Evolutionary conservation across 2,329 filamentous ascomycete genomes (phyloP), one percentile per base, ranked within the genome.

Genomic region (Cladophialophora immunda): DNA sequence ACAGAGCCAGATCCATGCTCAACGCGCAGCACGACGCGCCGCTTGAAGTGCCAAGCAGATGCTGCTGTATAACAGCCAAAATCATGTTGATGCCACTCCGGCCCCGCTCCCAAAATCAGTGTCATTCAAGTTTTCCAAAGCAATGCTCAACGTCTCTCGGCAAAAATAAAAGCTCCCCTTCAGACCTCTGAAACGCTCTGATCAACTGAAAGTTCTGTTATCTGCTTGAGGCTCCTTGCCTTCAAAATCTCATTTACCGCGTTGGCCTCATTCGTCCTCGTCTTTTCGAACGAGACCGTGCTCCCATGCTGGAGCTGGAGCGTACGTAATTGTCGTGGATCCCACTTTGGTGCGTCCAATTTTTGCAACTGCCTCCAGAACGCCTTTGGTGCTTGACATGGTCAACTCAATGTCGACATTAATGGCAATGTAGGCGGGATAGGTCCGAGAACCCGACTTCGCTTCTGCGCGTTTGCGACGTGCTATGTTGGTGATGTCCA

Each of bases 311-410:
- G 45, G 30, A 17, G 32, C 45, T 27, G 58, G 30, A 5, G 47
- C 19, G 22, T 54, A 61, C 27, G 32, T 36, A 13, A 61, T 45
- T 8, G 29, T 52, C 11, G 58, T 61, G 15, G 9, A 38, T 17
- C 58, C 58, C 1, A 61, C 47, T 5, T 54, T 36, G 13, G 25
- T 61, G n/a, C 47, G 19, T 13, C 47, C 47, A 19, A 54, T 54
- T 8, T 61, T 61, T 2, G 58, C 58, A 9, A 36, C 30, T 13
- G 58, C 58, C 8, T 61, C 47, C 2, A 61, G 19, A 17, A 61
- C 19, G n/a, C 58, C 58, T n/a, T 61, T 61, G 30, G 15, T n/a
- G n/a, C 29, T 38, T n/a, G 58, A 61, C 29, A 61, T 29, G 8
- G 30, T 52, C 3, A 61, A 5, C 25, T 61, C 45, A 17, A 61